These are phyloP conservation scores for Myriangium duriaei DNA, from an alignment of 2,329 filamentous ascomycete species.

Conservation along the genomic window DNA sequence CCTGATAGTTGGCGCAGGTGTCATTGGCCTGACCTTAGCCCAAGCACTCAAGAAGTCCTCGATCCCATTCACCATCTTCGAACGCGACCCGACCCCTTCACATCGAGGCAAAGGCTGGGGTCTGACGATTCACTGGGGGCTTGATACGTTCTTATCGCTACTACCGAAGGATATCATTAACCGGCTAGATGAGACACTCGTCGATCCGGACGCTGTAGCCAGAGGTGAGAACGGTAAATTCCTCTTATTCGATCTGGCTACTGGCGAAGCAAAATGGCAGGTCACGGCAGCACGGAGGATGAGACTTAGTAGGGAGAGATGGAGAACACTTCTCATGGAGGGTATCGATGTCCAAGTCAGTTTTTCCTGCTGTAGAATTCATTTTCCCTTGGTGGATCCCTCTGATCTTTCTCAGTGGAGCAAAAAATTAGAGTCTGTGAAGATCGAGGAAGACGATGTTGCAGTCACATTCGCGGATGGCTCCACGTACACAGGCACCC, in stretches of 20 bases:
- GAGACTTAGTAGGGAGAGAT: not conserved
- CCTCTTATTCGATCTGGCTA: not conserved
- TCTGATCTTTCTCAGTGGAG: too few species aligned
- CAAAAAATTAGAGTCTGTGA: not conserved
- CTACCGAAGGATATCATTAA: constrained; percentile 12
- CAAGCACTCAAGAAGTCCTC: constrained; percentile 16
- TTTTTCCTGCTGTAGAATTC: not conserved
- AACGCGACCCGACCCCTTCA: not conserved
- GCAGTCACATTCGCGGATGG: constrained; percentile 14
- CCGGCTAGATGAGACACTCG: constrained; percentile 13
- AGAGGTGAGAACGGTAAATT: constrained; percentile 1
- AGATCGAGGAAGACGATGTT: constrained; percentile 6
- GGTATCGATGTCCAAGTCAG: constrained; percentile 10
- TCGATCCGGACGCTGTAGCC: constrained; percentile 11
- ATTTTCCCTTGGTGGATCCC: not conserved
- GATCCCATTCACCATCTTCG: constrained; percentile 14
- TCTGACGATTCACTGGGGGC: constrained; percentile 13
- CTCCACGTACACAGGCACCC: constrained; percentile 11
- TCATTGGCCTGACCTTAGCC: constrained; percentile 17
- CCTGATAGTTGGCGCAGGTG: constrained; percentile 18
- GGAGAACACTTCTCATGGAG: constrained; percentile 7
- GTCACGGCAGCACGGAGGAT: constrained; percentile 1
- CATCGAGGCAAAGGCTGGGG: constrained; percentile 14
- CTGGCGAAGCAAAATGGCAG: not conserved
- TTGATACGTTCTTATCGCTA: constrained; percentile 10